Base-by-base conservation (phyloP, 1,284 basidiomycete species). In the Cerioporus squamosus region DNA sequence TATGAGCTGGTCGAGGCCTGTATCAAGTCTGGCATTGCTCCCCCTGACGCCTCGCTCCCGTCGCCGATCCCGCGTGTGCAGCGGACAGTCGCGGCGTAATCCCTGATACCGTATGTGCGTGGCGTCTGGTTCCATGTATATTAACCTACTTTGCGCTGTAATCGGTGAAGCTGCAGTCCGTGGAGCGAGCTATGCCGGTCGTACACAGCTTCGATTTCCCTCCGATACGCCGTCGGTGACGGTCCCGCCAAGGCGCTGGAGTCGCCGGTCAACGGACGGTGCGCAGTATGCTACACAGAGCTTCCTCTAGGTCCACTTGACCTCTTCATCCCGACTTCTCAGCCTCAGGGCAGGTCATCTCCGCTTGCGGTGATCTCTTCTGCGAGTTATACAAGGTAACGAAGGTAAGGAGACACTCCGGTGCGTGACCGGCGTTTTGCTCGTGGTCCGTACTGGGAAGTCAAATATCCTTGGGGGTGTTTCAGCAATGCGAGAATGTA, bases 1-100 rank as follows among this genome's bases (percentile, higher is more conserved):
- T 59, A 57, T 26, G 36, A 56, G 36, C 51, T 66, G 10, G 62
- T 63, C 20, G 33, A 59, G 31, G 62, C 62, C 2, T 66, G 64
- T 29, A 39, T 66, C 20, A 29, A 61, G 44, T 39, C 50, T 3
- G 59, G 64, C 36, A 36, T 66, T 22, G 17, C 62, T 5, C 64
- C 55, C 3, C 64, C 62, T 1, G 52, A 44, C 2, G 8, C 38
- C 23, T 18, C 17, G 8, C 22, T 64, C 8, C 62, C 62, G 7
- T 23, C 31, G 2, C 53, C 59, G 12, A 39, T 64, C 15, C 56
- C 56, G n/a, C 51, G 48, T 15, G 49, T 36, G 39, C 9, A 15
- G 33, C 44, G 38, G 18, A 36, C 22, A 20, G 38, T 42, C n/a
- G 40, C 8, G 31, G 18, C 17, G n/a, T 44, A 22, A 42, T n/a